These are phyloP conservation scores for Immersiella caudata DNA, from an alignment of 495 filamentous ascomycete species.

Conservation along the genomic window DNA sequence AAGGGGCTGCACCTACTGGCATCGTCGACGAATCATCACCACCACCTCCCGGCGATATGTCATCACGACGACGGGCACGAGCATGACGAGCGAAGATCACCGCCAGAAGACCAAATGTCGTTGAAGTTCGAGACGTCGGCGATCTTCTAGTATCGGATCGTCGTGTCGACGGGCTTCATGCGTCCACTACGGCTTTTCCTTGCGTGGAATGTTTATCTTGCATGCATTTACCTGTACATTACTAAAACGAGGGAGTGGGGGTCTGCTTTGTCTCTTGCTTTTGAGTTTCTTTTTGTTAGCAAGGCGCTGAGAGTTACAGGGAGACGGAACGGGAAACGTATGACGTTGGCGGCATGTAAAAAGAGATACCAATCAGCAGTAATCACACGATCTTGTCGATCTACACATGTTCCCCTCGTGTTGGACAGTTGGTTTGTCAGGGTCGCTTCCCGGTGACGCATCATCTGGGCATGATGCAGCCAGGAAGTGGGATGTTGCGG, in stretches of 20 bases:
- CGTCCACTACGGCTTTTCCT: constrained; percentile 2
- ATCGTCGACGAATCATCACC: constrained; percentile 30
- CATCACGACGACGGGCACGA: constrained; percentile 20
- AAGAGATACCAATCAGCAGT: constrained; percentile 20
- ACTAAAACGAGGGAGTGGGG: constrained; percentile 6
- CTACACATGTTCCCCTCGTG: not conserved
- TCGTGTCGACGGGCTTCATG: not conserved
- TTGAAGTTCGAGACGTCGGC: constrained; percentile 37
- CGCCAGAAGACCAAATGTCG: constrained; percentile 22
- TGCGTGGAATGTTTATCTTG: constrained; percentile 2
- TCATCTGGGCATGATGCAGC: no score
- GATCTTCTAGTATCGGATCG: constrained; percentile 14
- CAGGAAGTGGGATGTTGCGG: no score
- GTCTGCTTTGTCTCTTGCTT: constrained; percentile 3
- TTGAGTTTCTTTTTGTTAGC: constrained; percentile 11
- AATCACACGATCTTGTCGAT: constrained; percentile 14
- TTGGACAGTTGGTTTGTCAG: not conserved
- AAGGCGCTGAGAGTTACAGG: constrained; percentile 19
- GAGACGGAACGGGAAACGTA: not conserved
- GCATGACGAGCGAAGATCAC: not conserved
- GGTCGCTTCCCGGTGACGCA: no score
- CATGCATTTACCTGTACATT: constrained; percentile 17
- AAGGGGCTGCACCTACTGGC: constrained; percentile 35
- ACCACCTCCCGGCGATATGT: constrained; percentile 15
- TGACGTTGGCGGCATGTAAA: constrained; percentile 11